phyloP scores from a whole-genome alignment of 495 filamentous ascomycete genomes.

The Neurospora sp. region DNA sequence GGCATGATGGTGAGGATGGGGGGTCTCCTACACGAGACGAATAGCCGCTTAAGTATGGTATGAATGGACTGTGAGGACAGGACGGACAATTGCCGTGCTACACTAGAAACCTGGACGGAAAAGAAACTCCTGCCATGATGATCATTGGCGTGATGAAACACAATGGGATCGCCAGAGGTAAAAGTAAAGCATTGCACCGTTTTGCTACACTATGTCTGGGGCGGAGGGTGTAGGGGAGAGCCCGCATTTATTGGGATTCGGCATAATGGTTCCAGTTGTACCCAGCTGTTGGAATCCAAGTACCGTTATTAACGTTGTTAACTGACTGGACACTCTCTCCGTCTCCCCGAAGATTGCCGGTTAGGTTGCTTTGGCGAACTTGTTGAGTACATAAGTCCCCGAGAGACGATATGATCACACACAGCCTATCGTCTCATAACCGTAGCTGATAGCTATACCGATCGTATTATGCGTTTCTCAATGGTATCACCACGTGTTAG shows the following conservation, averaged over 20 bases:
- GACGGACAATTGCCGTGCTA: background rate
- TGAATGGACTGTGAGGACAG: background rate
- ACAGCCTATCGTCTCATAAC: background rate
- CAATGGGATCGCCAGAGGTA: background rate
- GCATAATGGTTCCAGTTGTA: background rate
- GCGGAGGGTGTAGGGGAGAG: background rate
- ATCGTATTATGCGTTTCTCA: background rate
- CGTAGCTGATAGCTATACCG: background rate
- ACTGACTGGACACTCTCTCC: background rate
- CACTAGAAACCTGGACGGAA: background rate
- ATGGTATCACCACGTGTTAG: background rate
- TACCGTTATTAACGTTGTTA: background rate
- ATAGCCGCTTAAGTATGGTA: background rate
- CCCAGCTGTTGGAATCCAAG: background rate
- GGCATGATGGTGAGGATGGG: background rate
- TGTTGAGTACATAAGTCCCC: background rate
- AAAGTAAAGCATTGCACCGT: background rate
- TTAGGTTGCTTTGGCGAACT: background rate
- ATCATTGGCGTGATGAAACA: background rate
- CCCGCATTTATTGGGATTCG: background rate
- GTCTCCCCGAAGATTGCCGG: background rate
- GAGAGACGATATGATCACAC: background rate
- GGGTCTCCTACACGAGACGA: background rate
- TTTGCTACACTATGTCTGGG: background rate
- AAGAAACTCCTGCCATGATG: background rate